These are phyloP conservation scores for Fusarium miscanthi DNA, from an alignment of 2,329 filamentous ascomycete genomes.

Conservation along the genomic window DNA sequence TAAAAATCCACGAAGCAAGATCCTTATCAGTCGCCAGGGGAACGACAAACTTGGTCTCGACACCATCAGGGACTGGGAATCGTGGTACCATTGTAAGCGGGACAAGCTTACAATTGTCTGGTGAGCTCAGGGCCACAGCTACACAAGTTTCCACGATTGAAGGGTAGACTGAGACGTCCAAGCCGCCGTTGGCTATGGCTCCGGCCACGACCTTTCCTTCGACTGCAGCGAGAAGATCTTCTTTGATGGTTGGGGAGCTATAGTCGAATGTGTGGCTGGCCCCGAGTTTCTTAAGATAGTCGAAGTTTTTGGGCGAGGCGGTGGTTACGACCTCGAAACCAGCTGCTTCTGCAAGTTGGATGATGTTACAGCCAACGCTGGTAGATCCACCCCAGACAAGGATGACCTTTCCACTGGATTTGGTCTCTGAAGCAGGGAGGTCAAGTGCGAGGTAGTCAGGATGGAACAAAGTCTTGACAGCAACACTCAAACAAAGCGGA, in stretches of 20 bases:
- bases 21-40: constrained; percentile 1
- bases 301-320: constrained; percentile 13
- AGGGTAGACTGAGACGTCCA: not conserved
- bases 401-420: not conserved
- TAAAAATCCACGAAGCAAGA: constrained; percentile 4
- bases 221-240: not conserved
- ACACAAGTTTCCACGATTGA: constrained; percentile 6
- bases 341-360: constrained; percentile 17
- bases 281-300: constrained; percentile 12
- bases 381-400: constrained; percentile 21
- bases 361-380: constrained; percentile 12
- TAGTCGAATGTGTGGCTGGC: constrained; percentile 12
- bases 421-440: not conserved
- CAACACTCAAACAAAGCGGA: constrained; percentile 11
- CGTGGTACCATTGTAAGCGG: constrained; percentile 14
- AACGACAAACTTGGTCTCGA: constrained; percentile 16
- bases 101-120: not conserved
- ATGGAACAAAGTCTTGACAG: constrained; percentile 17
- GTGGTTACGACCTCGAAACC: constrained; percentile 17
- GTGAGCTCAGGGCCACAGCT: constrained; percentile 14
- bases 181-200: constrained; percentile 7
- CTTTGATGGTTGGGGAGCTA: not conserved
- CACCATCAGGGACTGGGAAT: not conserved
- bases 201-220: constrained; percentile 6
- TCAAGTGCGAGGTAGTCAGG: constrained; percentile 10